Base-by-base conservation (phyloP, 257 asterid genomes). In the Apocynum venetum region DNA sequence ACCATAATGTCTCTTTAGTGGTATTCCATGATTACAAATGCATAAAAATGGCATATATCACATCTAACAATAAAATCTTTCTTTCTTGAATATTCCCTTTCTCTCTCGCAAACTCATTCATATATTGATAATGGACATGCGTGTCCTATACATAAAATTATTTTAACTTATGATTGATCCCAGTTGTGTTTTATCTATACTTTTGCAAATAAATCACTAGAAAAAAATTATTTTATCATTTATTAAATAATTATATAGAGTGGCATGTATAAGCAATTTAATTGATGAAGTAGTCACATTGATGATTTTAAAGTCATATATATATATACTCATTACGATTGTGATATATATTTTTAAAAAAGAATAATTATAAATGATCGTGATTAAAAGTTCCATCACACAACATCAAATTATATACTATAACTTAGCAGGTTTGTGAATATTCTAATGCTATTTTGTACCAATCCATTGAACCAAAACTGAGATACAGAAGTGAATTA, bases 1-100 rank as follows among this genome's bases (percentile, higher is more conserved):
- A 46, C 78, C 48, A 59, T 46, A n/a, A 31, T 76, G 74, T 76
- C 74, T 51, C 79, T 66, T 51, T 65, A 65, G 74, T 76, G 79
- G 74, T 65, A 76, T 48, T 76, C 66, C 74, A 38, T 76, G 64
- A 53, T 64, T 66, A 11, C 17, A 51, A 66, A 66, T 35, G 63
- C 63, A 47, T 31, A 47, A 12, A 69, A 59, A 65, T 36, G 6
- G 8, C 31, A 48, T 52, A 67, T 47, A 75, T 75, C 72, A 75
- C 78, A 75, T 75, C 72, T 63, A 59, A 60, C 61, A 25, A 25
- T 25, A 61, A 47, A 61, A 41, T 67, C 52, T 67, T 2, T 67
- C 68, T 61, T 35, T 61, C 72, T 67, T 17, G 36, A 43, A 55
- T 55, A 55, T 55, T 17, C 64, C 63, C 49, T 53, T 73, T 73